phyloP scores from a whole-genome alignment of 2,329 filamentous ascomycete species.

The Capronia epimyces region DNA sequence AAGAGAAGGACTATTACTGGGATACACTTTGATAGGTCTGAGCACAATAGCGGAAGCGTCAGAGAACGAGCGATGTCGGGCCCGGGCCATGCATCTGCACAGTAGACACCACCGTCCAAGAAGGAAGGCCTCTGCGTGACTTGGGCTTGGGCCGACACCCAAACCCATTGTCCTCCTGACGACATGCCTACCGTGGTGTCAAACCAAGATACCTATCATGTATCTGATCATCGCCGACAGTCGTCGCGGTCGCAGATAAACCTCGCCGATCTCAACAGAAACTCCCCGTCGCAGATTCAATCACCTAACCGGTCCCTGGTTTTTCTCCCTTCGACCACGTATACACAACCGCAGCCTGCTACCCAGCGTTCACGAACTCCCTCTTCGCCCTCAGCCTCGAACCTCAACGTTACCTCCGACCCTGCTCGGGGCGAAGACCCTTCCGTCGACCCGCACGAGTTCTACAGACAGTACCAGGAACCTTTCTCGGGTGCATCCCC shows the following conservation, averaged over 20 bases:
- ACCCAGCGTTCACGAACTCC: conserved; percentile 18
- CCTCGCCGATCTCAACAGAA: conserved; percentile 21
- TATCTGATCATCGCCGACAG: conserved; percentile 23
- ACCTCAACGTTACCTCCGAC: conserved; percentile 10
- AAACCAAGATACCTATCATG: conserved; percentile 22
- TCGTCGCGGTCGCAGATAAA: conserved; percentile 27
- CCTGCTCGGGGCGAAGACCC: conserved; percentile 25
- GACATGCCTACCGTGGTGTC: conserved; percentile 26
- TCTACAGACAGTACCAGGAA: conserved; percentile 45
- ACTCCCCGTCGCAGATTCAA: conserved; percentile 11
- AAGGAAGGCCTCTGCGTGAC: conserved; percentile 21
- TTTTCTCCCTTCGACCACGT: conserved; percentile 26
- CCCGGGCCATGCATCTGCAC: conserved; percentile 21
- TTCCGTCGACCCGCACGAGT: conserved; percentile 47
- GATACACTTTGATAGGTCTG: conserved; percentile 3
- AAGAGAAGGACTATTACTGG: conserved; percentile 11
- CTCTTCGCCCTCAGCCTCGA: conserved; percentile 14
- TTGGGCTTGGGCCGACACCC: conserved; percentile 2
- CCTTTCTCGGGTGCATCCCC: conserved; percentile 31
- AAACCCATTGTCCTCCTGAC: conserved; percentile 3
- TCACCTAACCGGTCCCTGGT: conserved; percentile 21
- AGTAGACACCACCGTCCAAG: conserved; percentile 22
- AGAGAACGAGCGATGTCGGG: conserved; percentile 9
- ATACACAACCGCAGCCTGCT: conserved; percentile 28
- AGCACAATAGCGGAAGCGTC: neutral